Evolutionary conservation across 805 yeast genomes (phyloP).

Genomic region (Zygosaccharomyces pseudorouxii): DNA sequence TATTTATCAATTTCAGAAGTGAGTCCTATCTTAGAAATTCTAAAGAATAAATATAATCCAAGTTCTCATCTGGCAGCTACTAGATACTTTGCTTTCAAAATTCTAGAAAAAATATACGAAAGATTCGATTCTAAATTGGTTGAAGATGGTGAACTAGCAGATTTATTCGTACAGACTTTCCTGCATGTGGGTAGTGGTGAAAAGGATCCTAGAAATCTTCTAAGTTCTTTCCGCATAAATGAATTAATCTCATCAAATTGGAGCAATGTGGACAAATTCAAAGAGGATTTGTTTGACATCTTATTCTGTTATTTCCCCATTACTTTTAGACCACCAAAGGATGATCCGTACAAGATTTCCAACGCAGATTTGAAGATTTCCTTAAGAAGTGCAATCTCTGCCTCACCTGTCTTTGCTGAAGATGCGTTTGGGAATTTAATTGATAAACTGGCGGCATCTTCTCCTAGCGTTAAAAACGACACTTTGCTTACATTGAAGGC

Average conservation of each 20-base stretch:
- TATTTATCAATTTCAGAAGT: constrained; percentile 40
- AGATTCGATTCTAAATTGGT: constrained; percentile 26
- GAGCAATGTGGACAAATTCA: constrained; percentile 38
- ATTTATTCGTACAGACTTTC: constrained; percentile 51
- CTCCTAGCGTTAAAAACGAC: constrained; percentile 69
- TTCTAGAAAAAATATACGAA: constrained; percentile 40
- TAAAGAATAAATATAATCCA: constrained; percentile 47
- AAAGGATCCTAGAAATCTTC: constrained; percentile 86
- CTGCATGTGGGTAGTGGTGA: constrained; percentile 76
- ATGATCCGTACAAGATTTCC: constrained; percentile 78
- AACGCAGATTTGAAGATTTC: constrained; percentile 62
- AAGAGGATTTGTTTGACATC: constrained; percentile 77
- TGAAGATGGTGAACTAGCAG: constrained; percentile 29
- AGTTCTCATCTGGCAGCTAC: constrained; percentile 55
- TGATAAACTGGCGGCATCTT: constrained; percentile 74
- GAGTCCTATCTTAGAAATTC: constrained; percentile 36
- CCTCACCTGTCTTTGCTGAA: constrained; percentile 58
- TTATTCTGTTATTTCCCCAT: constrained; percentile 95
- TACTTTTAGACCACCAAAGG: constrained; percentile 83
- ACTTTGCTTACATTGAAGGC: constrained; percentile 56
- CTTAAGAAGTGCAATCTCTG: constrained; percentile 57
- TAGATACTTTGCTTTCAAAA: constrained; percentile 54
- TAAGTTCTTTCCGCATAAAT: constrained; percentile 62
- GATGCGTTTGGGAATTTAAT: constrained; percentile 74
- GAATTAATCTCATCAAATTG: constrained; percentile 38